phyloP scores from a whole-genome alignment of 208 protist genomes.

The Acanthamoeba culbertsoni region DNA sequence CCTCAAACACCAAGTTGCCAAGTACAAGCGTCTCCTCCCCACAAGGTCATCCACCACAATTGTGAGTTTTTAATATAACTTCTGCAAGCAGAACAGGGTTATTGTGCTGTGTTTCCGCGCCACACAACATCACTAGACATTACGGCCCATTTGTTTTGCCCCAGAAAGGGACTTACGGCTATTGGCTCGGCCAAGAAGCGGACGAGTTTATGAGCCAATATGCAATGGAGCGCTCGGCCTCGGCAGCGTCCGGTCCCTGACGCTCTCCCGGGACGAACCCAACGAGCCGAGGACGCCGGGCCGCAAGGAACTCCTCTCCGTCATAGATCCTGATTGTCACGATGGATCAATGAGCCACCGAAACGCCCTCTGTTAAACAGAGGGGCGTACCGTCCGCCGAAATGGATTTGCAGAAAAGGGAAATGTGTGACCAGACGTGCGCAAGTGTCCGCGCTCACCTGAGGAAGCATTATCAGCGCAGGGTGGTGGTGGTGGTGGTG shows the following conservation, averaged over 20 bases:
- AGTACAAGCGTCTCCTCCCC: no score
- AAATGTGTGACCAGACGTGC: not conserved
- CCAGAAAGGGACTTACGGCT: no score
- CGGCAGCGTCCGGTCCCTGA: not conserved
- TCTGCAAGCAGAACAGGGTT: no score
- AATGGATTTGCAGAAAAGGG: constrained; percentile 20
- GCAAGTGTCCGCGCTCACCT: not conserved
- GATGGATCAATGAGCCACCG: not conserved
- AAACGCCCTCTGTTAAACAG: not conserved
- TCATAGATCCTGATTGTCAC: not conserved
- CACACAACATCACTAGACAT: no score
- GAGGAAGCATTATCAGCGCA: not conserved
- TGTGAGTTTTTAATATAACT: no score
- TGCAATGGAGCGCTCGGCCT: not conserved
- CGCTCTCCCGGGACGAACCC: not conserved
- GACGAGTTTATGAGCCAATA: not conserved
- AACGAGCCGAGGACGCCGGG: not conserved
- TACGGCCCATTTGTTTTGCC: no score
- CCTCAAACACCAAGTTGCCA: no score
- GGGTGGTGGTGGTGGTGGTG: not conserved
- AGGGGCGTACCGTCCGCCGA: not conserved
- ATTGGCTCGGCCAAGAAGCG: no score
- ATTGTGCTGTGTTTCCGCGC: no score
- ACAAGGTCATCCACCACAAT: no score
- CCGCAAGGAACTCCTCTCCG: constrained; percentile 7